Evolutionary conservation across 1,139 yeast species (phyloP).

Genomic region (Eremothecium gossypii): DNA sequence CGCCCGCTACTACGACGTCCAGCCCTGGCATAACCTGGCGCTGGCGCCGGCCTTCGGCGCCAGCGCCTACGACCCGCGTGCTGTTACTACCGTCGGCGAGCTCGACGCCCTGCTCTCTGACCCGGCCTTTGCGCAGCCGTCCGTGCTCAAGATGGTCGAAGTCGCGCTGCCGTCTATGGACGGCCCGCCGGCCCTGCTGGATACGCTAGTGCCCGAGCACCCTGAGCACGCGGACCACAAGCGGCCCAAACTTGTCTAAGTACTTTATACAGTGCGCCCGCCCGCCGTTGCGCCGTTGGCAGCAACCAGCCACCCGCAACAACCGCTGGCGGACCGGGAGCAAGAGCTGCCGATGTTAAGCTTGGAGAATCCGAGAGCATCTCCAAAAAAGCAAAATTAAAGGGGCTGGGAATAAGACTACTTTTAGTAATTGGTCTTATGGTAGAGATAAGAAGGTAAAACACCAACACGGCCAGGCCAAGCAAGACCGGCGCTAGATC

Average conservation of each 20-base stretch:
- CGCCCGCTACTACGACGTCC: slow-evolving; percentile 70
- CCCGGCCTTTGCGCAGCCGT: slow-evolving; percentile 45
- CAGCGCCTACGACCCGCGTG: slow-evolving; percentile 51
- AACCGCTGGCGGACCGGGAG: too few relatives aligned
- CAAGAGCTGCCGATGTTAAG: too few relatives aligned
- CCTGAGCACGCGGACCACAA: background rate
- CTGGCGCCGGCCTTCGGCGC: slow-evolving; percentile 65
- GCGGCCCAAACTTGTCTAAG: background rate
- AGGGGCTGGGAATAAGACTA: too few relatives aligned
- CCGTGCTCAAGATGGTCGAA: slow-evolving; percentile 66
- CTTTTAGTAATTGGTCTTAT: too few relatives aligned
- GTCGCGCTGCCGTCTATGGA: slow-evolving; percentile 72
- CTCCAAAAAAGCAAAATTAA: too few relatives aligned
- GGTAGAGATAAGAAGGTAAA: too few relatives aligned
- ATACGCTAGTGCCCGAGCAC: slow-evolving; percentile 37
- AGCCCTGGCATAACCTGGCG: slow-evolving; percentile 68
- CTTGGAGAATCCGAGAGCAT: too few relatives aligned
- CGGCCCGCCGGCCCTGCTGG: slow-evolving; percentile 63
- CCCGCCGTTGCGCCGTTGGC: too few relatives aligned
- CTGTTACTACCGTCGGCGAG: slow-evolving; percentile 40
- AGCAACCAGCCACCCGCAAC: too few relatives aligned
- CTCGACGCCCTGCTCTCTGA: slow-evolving; percentile 39
- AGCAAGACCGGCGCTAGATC: too few relatives aligned
- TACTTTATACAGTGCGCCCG: too few relatives aligned
- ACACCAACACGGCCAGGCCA: too few relatives aligned